Base-by-base conservation (phyloP, 345 rosid genomes). In the Limnanthes douglasii region DNA sequence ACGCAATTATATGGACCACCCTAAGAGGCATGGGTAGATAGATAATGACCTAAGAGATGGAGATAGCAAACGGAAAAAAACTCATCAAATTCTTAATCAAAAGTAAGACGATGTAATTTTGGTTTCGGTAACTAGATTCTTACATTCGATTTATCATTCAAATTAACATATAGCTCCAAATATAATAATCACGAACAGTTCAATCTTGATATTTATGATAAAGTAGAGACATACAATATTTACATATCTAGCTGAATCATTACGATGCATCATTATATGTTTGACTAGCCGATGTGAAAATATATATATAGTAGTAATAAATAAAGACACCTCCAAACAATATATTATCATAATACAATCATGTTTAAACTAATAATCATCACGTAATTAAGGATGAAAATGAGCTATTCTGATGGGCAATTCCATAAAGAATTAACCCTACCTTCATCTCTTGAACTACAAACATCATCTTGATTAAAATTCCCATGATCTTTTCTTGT, bases 371-470 rank as follows among this genome's bases (percentile, higher is more conserved):
- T n/a, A n/a, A n/a, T n/a, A n/a, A n/a, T n/a, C n/a, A n/a, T n/a
- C n/a, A n/a, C n/a, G n/a, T n/a, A n/a, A n/a, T n/a, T n/a, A n/a
- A n/a, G n/a, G n/a, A n/a, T n/a, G n/a, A n/a, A n/a, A n/a, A n/a
- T n/a, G n/a, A n/a, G n/a, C n/a, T n/a, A n/a, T n/a, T 73, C 77
- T 24, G 76, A 52, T 38, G 74, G 88, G 61, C 65, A 70, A 54
- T 64, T 68, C 93, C 95, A 84, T 1, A n/a, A n/a, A n/a, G 83
- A 61, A 60, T 79, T 93, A 34, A 73, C 69, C 3, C 70, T 50
- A 44, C 62, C 74, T 55, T 62, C 57, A 31, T 44, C 51, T 14
- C 59, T 60, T 13, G 68, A 48, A 31, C 68, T 49, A 37, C 70
- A 53, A 46, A 59, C 61, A 45, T 57, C 71, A 43, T 58, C 86